phyloP scores from a whole-genome alignment of 2,329 filamentous ascomycete species.

The Xenosphaeropsis pyriputrescens region DNA sequence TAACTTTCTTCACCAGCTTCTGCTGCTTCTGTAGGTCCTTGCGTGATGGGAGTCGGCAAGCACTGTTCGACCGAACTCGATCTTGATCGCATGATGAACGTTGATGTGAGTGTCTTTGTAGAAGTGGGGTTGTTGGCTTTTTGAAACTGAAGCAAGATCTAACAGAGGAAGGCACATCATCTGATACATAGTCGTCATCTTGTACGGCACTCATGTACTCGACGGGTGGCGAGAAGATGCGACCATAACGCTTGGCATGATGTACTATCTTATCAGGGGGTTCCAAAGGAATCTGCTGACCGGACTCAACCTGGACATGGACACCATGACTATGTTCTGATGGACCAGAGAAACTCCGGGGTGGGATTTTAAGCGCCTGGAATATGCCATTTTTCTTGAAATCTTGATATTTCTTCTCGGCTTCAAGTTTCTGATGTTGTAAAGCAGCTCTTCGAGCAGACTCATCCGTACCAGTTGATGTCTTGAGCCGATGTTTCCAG shows the following conservation, averaged over 20 bases:
- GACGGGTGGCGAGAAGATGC: slow-evolving; percentile 9
- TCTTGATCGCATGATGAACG: slow-evolving; percentile 15
- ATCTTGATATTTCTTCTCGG: slow-evolving; percentile 34
- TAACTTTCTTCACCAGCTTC: slow-evolving; percentile 42
- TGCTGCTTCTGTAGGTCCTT: slow-evolving; percentile 40
- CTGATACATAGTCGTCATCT: slow-evolving; percentile 8
- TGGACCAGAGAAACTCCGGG: slow-evolving; percentile 16
- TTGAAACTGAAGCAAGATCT: slow-evolving; percentile 9
- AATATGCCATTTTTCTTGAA: slow-evolving; percentile 34
- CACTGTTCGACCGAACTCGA: slow-evolving; percentile 9
- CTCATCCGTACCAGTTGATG: slow-evolving; percentile 13
- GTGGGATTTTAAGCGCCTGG: slow-evolving; percentile 8
- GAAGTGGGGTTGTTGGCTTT: slow-evolving; percentile 10
- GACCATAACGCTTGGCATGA: slow-evolving; percentile 13
- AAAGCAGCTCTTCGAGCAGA: slow-evolving; percentile 27
- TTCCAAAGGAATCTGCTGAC: slow-evolving; percentile 1
- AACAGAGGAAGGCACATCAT: not conserved
- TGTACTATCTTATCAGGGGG: slow-evolving; percentile 1
- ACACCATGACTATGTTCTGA: slow-evolving; percentile 13
- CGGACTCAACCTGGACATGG: slow-evolving; percentile 9
- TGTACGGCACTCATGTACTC: not conserved
- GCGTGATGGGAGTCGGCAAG: slow-evolving; percentile 33
- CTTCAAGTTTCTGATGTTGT: slow-evolving; percentile 24
- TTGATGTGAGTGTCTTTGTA: slow-evolving; percentile 7
- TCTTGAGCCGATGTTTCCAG: slow-evolving; percentile 23